These are phyloP conservation scores for Fusarium sp. DNA, from an alignment of 2,329 filamentous ascomycete genomes.

Conservation along the genomic window DNA sequence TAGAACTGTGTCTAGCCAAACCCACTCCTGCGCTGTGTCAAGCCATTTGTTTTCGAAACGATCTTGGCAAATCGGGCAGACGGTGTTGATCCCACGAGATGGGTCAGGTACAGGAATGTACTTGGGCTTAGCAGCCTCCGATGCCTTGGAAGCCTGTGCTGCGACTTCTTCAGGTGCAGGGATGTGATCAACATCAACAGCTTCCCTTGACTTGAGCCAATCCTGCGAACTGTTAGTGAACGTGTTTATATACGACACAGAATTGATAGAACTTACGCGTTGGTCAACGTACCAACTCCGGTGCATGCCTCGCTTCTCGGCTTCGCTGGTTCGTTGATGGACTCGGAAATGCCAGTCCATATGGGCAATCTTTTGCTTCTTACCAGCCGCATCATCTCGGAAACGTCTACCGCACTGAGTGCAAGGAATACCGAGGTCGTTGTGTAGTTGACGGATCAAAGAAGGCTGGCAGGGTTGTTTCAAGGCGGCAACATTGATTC, in stretches of 20 bases:
- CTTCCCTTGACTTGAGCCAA: constrained; percentile 90
- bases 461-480: constrained; percentile 83
- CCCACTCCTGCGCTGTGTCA: constrained; percentile 94
- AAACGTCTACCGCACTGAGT: constrained; percentile 94
- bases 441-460: constrained; percentile 81
- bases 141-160: constrained; percentile 56
- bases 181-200: constrained; percentile 75
- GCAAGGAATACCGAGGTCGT: constrained; percentile 87
- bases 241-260: not conserved
- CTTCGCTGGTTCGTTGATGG: constrained; percentile 89
- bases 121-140: constrained; percentile 66
- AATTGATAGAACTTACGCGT: constrained; percentile 68
- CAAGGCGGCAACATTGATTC: constrained; percentile 77
- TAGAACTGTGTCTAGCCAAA: constrained; percentile 91
- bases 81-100: constrained; percentile 78
- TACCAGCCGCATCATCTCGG: constrained; percentile 80
- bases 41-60: constrained; percentile 94
- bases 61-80: constrained; percentile 96
- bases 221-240: constrained; percentile 69
- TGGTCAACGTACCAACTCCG: constrained; percentile 97
- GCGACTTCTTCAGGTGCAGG: constrained; percentile 53
- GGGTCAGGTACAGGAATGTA: constrained; percentile 91
- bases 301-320: constrained; percentile 87
- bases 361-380: constrained; percentile 88
- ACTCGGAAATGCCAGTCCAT: constrained; percentile 99